Evolutionary conservation across 2,329 filamentous ascomycete species (phyloP).

Genomic region (Aspergillus calidoustus): DNA sequence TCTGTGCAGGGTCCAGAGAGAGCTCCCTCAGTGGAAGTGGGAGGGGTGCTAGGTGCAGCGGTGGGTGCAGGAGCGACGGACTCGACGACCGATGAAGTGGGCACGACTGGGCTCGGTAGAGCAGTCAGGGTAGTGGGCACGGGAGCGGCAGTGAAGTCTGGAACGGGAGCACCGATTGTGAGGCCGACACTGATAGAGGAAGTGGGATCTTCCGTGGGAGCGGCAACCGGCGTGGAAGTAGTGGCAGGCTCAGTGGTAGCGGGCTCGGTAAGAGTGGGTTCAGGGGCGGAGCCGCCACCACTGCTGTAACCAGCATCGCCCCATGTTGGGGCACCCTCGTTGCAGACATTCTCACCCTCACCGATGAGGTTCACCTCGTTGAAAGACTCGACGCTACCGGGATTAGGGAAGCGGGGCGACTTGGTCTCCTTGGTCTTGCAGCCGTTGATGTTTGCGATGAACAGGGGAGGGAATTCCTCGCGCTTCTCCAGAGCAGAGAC

Average conservation of each 20-base stretch:
- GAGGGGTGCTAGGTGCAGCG: constrained; percentile 1
- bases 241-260: background rate
- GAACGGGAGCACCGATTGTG: background rate
- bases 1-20: constrained; percentile 53
- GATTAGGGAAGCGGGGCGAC: constrained; percentile 70
- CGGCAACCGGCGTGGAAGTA: constrained; percentile 8
- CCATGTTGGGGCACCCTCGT: constrained; percentile 35
- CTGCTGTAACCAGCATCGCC: constrained; percentile 35
- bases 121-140: constrained; percentile 22
- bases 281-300: constrained; percentile 29
- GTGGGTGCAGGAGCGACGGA: constrained; percentile 8
- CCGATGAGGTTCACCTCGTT: constrained; percentile 45
- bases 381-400: constrained; percentile 62
- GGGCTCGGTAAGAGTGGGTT: background rate
- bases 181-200: constrained; percentile 5
- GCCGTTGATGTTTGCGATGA: constrained; percentile 71
- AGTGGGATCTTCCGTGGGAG: constrained; percentile 12
- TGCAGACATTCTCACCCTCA: constrained; percentile 34
- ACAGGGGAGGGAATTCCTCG: constrained; percentile 70
- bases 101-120: background rate
- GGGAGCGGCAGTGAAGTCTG: constrained; percentile 2
- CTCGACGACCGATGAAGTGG: constrained; percentile 7
- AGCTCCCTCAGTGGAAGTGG: constrained; percentile 34
- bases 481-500: constrained; percentile 54
- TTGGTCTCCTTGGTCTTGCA: constrained; percentile 60